phyloP scores from a whole-genome alignment of 108 stramenopile species.

The Pseudonitzschia delicatissima region DNA sequence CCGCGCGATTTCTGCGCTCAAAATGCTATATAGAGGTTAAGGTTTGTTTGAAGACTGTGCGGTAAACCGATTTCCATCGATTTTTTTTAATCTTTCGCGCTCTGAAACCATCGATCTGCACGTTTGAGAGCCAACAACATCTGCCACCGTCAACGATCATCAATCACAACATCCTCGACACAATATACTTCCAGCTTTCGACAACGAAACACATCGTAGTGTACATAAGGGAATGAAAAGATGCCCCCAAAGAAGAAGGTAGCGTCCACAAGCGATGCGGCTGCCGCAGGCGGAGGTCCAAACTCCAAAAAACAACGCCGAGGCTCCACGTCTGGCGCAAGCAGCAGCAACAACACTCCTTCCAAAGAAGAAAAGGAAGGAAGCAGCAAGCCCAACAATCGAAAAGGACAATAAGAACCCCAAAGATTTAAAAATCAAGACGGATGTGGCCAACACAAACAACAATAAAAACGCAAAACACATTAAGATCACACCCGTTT shows the following conservation, averaged over 20 bases:
- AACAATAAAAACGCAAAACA: neutral
- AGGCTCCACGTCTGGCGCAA: neutral
- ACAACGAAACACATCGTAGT: no score
- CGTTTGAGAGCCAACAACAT: no score
- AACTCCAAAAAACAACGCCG: neutral
- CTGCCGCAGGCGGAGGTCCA: neutral
- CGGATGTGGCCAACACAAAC: neutral
- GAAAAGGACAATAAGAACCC: neutral
- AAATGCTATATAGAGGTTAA: no score
- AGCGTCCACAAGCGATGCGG: neutral
- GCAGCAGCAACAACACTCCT: neutral
- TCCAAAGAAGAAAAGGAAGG: neutral
- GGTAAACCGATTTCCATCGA: no score
- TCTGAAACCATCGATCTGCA: no score
- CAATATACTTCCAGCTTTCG: no score
- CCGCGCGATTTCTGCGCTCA: no score
- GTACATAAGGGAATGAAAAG: no score
- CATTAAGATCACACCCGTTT: neutral
- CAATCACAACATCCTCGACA: no score
- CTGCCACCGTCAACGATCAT: no score
- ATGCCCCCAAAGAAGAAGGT: neutral
- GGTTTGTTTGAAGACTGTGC: no score
- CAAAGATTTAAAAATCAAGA: neutral
- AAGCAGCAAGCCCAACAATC: neutral
- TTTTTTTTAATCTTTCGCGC: no score